Conservation (phyloP, 2,329 filamentous ascomycete genomes). For the Fulvia fulva region DNA sequence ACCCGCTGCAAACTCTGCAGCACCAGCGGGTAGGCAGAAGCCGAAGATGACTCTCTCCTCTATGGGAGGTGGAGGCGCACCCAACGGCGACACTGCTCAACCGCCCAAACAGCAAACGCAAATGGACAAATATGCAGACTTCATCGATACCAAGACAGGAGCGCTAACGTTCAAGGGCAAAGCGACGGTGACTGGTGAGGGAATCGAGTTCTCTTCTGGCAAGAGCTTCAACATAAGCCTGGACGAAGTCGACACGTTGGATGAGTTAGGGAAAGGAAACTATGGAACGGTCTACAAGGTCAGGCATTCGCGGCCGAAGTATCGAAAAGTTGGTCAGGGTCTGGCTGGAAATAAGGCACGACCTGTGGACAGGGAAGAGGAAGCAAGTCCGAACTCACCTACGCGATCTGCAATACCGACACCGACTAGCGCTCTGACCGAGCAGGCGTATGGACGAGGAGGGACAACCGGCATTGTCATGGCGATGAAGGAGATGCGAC, state of each 20-base stretch:
- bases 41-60: slow-evolving; percentile 43
- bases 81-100: slow-evolving; percentile 24
- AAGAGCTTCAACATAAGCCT: slow-evolving; percentile 89
- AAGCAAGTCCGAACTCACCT: slow-evolving; percentile 17
- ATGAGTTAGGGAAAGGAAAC: slow-evolving; percentile 94
- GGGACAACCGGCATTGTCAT: slow-evolving; percentile 74
- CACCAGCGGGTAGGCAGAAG: slow-evolving; percentile 30
- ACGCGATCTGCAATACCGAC: slow-evolving; percentile 31
- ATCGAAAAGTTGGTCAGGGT: slow-evolving; percentile 58
- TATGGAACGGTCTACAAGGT: slow-evolving; percentile 99
- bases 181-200: slow-evolving; percentile 80
- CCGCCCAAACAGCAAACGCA: slow-evolving; percentile 29
- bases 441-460: slow-evolving; percentile 29
- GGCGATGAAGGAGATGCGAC: slow-evolving; percentile 98
- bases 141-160: slow-evolving; percentile 86
- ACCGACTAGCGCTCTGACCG: slow-evolving; percentile 16
- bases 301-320: slow-evolving; percentile 69
- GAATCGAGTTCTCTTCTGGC: slow-evolving; percentile 88
- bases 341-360: slow-evolving; percentile 56
- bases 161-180: slow-evolving; percentile 91
- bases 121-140: slow-evolving; percentile 69
- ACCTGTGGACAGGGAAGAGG: slow-evolving; percentile 19
- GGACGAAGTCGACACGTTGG: slow-evolving; percentile 88
- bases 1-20: slow-evolving; percentile 40
- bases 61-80: slow-evolving; percentile 39